Conservation (phyloP, 345 rosid genomes). For the Pseudoturritis turrita region DNA sequence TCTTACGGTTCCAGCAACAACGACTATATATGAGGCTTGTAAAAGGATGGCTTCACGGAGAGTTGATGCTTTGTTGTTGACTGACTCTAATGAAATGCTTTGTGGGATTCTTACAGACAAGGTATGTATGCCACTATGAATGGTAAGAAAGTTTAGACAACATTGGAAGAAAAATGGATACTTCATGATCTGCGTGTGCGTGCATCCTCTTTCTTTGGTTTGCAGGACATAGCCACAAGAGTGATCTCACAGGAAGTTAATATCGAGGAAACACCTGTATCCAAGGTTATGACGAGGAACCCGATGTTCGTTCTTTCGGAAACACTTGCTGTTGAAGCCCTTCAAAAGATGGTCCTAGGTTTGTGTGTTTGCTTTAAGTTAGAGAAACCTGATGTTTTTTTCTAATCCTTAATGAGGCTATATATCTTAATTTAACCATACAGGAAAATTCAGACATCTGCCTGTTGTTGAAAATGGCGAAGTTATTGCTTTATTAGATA, state of each 20-base stretch:
- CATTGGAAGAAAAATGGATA: not conserved
- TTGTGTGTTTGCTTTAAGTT: conserved; percentile 23
- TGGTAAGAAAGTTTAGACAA: no score
- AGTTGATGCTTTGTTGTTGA: conserved; percentile 88
- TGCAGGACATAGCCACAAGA: conserved; percentile 87
- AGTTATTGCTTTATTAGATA: conserved; percentile 94
- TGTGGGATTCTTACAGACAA: conserved; percentile 99
- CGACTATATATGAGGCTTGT: conserved; percentile 81
- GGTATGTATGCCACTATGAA: conserved; percentile 41
- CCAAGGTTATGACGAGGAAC: conserved; percentile 95
- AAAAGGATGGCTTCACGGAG: conserved; percentile 91
- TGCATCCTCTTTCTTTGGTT: not conserved
- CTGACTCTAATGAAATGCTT: conserved; percentile 89
- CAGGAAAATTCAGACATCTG: conserved; percentile 97
- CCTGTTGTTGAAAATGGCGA: conserved; percentile 99
- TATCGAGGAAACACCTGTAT: conserved; percentile 84
- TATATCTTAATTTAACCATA: conserved; percentile 6
- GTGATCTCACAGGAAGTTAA: conserved; percentile 78
- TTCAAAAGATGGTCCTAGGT: conserved; percentile 99
- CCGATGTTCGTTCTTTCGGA: conserved; percentile 94
- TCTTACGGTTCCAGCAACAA: conserved; percentile 81
- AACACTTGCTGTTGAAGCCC: conserved; percentile 97
- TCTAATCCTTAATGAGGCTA: conserved; percentile 4
- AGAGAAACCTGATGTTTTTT: not conserved
- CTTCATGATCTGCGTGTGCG: not conserved